Conservation (phyloP, 2,329 filamentous ascomycete species). For the Trichoderma sp. region DNA sequence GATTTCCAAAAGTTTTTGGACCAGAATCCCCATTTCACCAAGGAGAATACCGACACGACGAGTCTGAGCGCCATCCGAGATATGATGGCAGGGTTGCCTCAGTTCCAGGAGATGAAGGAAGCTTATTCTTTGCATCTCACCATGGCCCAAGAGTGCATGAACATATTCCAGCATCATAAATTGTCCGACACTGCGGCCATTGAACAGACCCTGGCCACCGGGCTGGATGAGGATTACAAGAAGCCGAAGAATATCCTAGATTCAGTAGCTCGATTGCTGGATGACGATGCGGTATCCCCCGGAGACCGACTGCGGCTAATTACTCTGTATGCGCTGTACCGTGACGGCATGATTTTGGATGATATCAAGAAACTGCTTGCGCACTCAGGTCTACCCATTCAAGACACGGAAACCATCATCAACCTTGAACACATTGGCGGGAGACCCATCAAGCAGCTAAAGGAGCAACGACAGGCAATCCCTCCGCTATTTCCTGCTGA, state of each 20-base stretch:
- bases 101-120: constrained; percentile 95
- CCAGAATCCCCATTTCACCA: constrained; percentile 88
- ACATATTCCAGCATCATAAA: constrained; percentile 80
- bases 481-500: constrained; percentile 72
- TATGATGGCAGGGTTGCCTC: constrained; percentile 91
- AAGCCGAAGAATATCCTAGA: constrained; percentile 88
- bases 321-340: constrained; percentile 79
- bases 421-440: constrained; percentile 83
- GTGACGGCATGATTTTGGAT: constrained; percentile 77
- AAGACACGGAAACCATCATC: constrained; percentile 67
- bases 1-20: constrained; percentile 91
- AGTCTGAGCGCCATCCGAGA: constrained; percentile 91
- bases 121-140: constrained; percentile 90
- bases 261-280: constrained; percentile 80
- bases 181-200: constrained; percentile 81
- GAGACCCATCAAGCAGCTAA: constrained; percentile 64
- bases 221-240: constrained; percentile 85
- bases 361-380: constrained; percentile 82
- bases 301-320: constrained; percentile 81
- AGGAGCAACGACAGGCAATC: constrained; percentile 66
- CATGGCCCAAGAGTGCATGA: constrained; percentile 98
- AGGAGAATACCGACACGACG: constrained; percentile 64
- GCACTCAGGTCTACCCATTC: constrained; percentile 73
- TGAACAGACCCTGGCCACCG: constrained; percentile 89
- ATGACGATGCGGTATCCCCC: constrained; percentile 70